Conservation (phyloP, 176 grass and related monocot species). For the Poa annua region DNA sequence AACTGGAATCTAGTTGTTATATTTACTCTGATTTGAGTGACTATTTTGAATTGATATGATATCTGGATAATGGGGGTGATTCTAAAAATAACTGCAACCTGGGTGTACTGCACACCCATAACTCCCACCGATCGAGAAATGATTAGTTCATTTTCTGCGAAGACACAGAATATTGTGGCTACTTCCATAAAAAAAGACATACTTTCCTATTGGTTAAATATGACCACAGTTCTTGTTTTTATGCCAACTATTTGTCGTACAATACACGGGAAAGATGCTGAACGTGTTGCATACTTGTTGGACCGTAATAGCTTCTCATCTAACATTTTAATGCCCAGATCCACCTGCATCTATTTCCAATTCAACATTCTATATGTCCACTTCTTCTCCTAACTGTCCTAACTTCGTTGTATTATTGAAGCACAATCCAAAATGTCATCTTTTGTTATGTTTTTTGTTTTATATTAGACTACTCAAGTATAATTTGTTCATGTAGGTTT, state of each 20-base stretch:
- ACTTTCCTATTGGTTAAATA: slow-evolving; percentile 12
- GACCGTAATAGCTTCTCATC: neutral
- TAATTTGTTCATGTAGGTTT: slow-evolving; percentile 58
- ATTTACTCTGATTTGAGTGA: neutral
- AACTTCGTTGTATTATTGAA: neutral
- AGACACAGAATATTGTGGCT: neutral
- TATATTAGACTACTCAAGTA: neutral
- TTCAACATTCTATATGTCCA: neutral
- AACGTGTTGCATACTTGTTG: slow-evolving; percentile 6
- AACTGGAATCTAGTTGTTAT: neutral
- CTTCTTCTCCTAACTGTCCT: neutral
- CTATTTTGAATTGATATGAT: neutral
- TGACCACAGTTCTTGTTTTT: neutral
- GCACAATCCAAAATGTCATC: neutral
- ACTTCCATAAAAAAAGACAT: neutral
- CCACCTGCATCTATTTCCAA: slow-evolving; percentile 24
- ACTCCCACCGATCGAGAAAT: neutral
- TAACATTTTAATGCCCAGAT: slow-evolving; percentile 20
- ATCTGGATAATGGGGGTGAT: neutral
- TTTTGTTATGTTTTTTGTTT: neutral
- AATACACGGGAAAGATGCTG: neutral
- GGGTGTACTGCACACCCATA: neutral
- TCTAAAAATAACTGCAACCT: neutral
- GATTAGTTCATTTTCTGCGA: slow-evolving; percentile 18
- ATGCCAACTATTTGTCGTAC: neutral